Evolutionary conservation across 306 rosid species (phyloP), one percentile per base, ranked within the genome.

Genomic region (Lithocarpus polystachyus): DNA sequence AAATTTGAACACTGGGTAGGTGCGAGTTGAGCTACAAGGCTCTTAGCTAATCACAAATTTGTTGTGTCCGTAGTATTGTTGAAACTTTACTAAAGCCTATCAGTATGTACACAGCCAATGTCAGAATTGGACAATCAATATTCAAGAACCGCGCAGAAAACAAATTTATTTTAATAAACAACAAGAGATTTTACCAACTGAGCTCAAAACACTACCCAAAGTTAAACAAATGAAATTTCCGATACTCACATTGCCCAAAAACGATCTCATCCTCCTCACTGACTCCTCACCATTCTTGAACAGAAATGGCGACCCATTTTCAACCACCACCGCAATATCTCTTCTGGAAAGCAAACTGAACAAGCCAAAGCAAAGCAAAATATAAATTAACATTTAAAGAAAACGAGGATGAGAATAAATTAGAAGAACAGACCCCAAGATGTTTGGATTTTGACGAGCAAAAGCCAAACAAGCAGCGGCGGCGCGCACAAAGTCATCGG

Each of bases 341-440:
- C 89, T 86, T 82, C 74, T 76, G 0, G 97, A 85, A 84, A 95
- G 98, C 82, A 91, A 85, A 75, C 99, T 94, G 81, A 19, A 40
- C 73, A 45, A 79, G 45, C 51, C 37, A 4, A 71, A 15, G 18
- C 2, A 75, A 17, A 2, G 53, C 43, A 35, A 51, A 31, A 13
- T 5, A 37, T 15, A 23, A 33, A 51, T 54, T 17, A 4, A 86
- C 75, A 24, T 6, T 26, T n/a, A 10, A 75, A 43, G 75, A 71
- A 15, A 76, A 48, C 17, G 11, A 22, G 14, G 43, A 59, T 40
- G 19, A 26, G 28, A 61, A 6, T 11, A 3, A 48, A 17, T 53
- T 55, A 17, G 33, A 4, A 60, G 78, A 72, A 71, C 37, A 79
- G 10, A 92, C 98, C 94, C 82, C 61, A 95, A 67, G 72, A 92